Conservation (phyloP, 1,284 basidiomycete species). For the Microbotryum saponariae region DNA sequence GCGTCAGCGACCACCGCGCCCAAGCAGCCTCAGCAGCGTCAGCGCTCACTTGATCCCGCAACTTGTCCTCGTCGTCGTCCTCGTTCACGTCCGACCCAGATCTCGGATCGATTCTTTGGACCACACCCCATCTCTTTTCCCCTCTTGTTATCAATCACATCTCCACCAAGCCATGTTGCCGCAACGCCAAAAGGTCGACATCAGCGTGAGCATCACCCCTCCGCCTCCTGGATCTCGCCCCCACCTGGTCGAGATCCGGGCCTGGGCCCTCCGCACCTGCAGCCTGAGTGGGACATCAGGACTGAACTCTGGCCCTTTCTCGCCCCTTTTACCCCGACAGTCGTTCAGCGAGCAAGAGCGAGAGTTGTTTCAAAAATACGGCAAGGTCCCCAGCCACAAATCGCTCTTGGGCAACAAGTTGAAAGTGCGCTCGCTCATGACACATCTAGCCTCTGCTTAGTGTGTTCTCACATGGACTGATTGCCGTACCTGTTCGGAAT, state of each 20-base stretch:
- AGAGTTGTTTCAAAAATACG: slow-evolving; percentile 43
- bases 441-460: not conserved
- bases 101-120: no score
- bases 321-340: slow-evolving; percentile 13
- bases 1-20: no score
- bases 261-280: not conserved
- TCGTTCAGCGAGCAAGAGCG: slow-evolving; percentile 42
- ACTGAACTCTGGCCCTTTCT: not conserved
- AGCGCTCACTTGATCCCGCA: no score
- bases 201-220: slow-evolving; percentile 56
- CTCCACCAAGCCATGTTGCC: slow-evolving; percentile 56
- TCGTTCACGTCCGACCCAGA: no score
- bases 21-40: no score
- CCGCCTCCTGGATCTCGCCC: not conserved
- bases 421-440: slow-evolving; percentile 32
- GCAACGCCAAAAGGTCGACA: slow-evolving; percentile 81
- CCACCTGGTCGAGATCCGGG: not conserved
- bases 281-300: not conserved
- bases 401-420: slow-evolving; percentile 41
- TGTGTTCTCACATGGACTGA: not conserved
- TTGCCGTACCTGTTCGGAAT: no score
- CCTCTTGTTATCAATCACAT: no score
- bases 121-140: no score
- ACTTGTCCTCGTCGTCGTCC: no score
- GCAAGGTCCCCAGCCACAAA: slow-evolving; percentile 41